phyloP scores from a whole-genome alignment of 2,329 filamentous ascomycete species.

The Didymella sp. region DNA sequence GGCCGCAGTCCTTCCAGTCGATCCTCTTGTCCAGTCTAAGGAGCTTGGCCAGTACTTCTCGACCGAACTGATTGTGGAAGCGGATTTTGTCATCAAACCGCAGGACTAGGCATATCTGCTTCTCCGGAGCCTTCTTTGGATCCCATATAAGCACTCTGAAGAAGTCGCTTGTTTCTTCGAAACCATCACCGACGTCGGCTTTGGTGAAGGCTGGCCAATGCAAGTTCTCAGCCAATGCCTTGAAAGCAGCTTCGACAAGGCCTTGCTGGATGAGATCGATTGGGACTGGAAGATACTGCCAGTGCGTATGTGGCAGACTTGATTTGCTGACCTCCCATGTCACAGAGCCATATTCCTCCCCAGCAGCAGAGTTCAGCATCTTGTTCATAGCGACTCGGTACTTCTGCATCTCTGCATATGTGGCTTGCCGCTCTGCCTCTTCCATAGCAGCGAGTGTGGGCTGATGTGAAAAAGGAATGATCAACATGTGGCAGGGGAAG shows the following conservation, averaged over 20 bases:
- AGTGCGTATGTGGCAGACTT: slow-evolving; percentile 85
- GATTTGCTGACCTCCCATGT: slow-evolving; percentile 91
- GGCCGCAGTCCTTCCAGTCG: slow-evolving; percentile 84
- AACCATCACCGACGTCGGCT: slow-evolving; percentile 51
- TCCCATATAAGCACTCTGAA: slow-evolving; percentile 84
- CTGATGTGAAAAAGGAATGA: slow-evolving; percentile 85
- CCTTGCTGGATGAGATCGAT: slow-evolving; percentile 71
- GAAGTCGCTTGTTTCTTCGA: slow-evolving; percentile 64
- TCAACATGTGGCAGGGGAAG: slow-evolving; percentile 86
- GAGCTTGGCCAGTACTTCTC: slow-evolving; percentile 86
- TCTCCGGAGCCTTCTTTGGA: slow-evolving; percentile 58
- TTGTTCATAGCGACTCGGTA: slow-evolving; percentile 79
- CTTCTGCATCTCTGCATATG: slow-evolving; percentile 80
- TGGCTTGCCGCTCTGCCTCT: slow-evolving; percentile 63
- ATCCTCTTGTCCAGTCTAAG: slow-evolving; percentile 78
- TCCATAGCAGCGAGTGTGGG: slow-evolving; percentile 75
- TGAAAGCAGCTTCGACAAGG: slow-evolving; percentile 86
- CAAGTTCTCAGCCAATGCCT: slow-evolving; percentile 82
- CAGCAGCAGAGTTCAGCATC: slow-evolving; percentile 68
- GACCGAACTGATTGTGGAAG: slow-evolving; percentile 91
- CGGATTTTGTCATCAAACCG: slow-evolving; percentile 72
- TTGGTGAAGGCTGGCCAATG: slow-evolving; percentile 62
- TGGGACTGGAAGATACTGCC: slow-evolving; percentile 87
- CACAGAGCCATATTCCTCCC: slow-evolving; percentile 74
- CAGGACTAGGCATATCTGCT: slow-evolving; percentile 76